Evolutionary conservation across 805 yeast genomes (phyloP).

Genomic region (Zygosaccharomyces kombuchaensis): DNA sequence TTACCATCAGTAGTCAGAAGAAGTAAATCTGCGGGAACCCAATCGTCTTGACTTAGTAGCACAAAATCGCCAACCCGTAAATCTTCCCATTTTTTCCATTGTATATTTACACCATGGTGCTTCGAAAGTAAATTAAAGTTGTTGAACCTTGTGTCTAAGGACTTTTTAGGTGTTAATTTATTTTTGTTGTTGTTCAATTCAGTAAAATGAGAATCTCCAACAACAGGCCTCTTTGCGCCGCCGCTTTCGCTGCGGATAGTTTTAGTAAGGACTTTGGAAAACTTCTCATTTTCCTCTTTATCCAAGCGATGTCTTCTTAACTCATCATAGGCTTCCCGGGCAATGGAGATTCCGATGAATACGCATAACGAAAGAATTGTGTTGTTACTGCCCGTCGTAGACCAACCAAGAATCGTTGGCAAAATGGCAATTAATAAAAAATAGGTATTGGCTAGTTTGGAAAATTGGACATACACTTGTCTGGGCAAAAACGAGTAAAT

Average conservation of each 20-base stretch:
- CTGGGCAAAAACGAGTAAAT: conserved; percentile 78
- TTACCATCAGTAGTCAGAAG: conserved; percentile 60
- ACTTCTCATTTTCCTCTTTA: conserved; percentile 70
- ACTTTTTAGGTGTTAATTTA: background rate
- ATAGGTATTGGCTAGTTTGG: conserved; percentile 87
- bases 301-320: conserved; percentile 82
- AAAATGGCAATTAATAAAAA: conserved; percentile 84
- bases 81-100: conserved; percentile 59
- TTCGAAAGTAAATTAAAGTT: conserved; percentile 20
- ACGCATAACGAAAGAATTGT: conserved; percentile 85
- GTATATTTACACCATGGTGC: conserved; percentile 22
- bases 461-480: conserved; percentile 85
- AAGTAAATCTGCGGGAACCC: conserved; percentile 90
- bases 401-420: conserved; percentile 96
- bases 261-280: conserved; percentile 37
- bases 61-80: conserved; percentile 85
- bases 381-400: conserved; percentile 93
- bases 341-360: conserved; percentile 83
- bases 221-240: background rate
- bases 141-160: conserved; percentile 20
- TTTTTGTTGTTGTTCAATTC: background rate
- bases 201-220: background rate
- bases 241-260: background rate
- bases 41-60: conserved; percentile 69
- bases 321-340: conserved; percentile 93